phyloP scores from a whole-genome alignment of 345 rosid genomes.

The Eucalyptus erythrocorys region DNA sequence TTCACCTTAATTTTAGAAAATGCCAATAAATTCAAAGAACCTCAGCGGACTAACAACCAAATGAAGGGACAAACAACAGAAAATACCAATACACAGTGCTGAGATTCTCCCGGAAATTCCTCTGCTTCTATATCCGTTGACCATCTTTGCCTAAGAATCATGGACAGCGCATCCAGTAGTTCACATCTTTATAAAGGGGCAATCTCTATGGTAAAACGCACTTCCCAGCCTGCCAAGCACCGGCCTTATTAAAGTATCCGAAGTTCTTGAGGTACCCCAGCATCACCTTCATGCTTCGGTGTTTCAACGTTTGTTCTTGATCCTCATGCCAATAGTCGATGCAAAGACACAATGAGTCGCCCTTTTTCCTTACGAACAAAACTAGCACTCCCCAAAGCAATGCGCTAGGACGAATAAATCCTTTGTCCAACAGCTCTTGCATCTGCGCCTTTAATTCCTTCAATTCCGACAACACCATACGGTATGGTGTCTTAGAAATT shows the following conservation, averaged over 20 bases:
- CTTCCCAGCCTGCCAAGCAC: background rate
- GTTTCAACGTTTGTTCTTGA: background rate
- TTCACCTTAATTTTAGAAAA: background rate
- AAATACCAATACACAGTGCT: background rate
- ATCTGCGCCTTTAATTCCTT: too few relatives aligned
- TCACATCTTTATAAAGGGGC: background rate
- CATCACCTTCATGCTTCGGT: background rate
- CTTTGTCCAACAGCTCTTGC: too few relatives aligned
- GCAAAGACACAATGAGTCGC: too few relatives aligned
- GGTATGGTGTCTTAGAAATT: too few relatives aligned
- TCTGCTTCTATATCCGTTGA: background rate
- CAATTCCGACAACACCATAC: too few relatives aligned
- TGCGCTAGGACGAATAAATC: too few relatives aligned
- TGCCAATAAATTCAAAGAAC: background rate
- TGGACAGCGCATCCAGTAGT: background rate
- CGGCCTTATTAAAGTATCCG: background rate
- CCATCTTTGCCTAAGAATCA: background rate
- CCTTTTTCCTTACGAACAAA: too few relatives aligned
- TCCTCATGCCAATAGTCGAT: too few relatives aligned
- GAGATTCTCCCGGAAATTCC: background rate
- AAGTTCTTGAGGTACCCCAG: background rate
- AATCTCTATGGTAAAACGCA: background rate
- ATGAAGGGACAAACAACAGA: background rate
- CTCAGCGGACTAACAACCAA: background rate
- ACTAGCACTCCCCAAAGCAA: too few relatives aligned